These are phyloP conservation scores for Pseudogymnoascus sp. DNA, from an alignment of 2,329 filamentous ascomycete species.

Conservation along the genomic window DNA sequence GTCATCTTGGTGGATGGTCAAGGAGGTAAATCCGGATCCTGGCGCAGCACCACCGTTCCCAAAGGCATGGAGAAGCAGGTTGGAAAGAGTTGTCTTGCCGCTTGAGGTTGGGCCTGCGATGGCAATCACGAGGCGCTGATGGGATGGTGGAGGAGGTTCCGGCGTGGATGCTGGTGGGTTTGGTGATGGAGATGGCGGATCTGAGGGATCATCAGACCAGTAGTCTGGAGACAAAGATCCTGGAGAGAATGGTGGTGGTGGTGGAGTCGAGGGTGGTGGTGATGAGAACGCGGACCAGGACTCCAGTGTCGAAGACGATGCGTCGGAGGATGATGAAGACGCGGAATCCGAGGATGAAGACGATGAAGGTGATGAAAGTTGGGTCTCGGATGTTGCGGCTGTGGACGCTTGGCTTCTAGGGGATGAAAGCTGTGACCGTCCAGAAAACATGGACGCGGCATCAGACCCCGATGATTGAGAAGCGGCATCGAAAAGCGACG, in stretches of 20 bases:
- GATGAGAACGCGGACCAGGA: not conserved
- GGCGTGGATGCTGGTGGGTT: not conserved
- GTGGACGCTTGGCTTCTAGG: too few species aligned
- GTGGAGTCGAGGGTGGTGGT: not conserved
- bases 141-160: not conserved
- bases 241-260: not conserved
- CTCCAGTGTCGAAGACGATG: too few species aligned
- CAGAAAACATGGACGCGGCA: not conserved
- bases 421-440: not conserved
- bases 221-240: too few species aligned
- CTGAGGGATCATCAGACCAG: too few species aligned
- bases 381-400: too few species aligned
- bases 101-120: not conserved
- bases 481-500: too few species aligned
- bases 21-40: not conserved
- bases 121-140: not conserved
- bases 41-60: not conserved
- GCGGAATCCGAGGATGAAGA: not conserved
- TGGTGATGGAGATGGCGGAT: not conserved
- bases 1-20: not conserved
- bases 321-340: too few species aligned
- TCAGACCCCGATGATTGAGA: not conserved
- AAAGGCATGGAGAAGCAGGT: not conserved
- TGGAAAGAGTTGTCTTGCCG: not conserved
- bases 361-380: too few species aligned